phyloP scores from a whole-genome alignment of 345 rosid species.

The Acer negundo region DNA sequence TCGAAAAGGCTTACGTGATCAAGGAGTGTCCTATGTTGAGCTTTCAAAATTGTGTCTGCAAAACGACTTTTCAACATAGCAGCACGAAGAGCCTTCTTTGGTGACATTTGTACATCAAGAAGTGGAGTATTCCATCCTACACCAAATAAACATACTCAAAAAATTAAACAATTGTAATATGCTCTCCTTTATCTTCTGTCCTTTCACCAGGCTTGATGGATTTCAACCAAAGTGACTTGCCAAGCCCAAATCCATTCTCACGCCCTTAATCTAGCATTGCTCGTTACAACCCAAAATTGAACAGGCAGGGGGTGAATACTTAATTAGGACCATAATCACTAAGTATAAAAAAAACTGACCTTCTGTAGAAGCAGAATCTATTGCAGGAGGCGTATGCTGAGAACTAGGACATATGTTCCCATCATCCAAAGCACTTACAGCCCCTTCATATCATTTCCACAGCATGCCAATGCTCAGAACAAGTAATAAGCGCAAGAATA shows the following conservation, averaged over 20 bases:
- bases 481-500: slow-evolving; percentile 19
- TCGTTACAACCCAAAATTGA: background rate
- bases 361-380: slow-evolving; percentile 43
- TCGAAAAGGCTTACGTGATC: slow-evolving; percentile 47
- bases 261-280: background rate
- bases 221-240: background rate
- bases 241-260: background rate
- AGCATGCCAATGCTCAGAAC: slow-evolving; percentile 26
- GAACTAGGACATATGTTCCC: slow-evolving; percentile 50
- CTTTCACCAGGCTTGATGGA: background rate
- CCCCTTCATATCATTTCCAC: slow-evolving; percentile 46
- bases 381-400: slow-evolving; percentile 35
- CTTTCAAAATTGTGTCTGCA: slow-evolving; percentile 73
- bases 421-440: slow-evolving; percentile 61
- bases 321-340: background rate
- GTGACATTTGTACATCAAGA: slow-evolving; percentile 56
- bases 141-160: slow-evolving; percentile 12
- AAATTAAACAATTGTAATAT: background rate
- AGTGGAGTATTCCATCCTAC: slow-evolving; percentile 47
- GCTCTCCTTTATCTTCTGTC: background rate
- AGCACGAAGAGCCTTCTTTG: slow-evolving; percentile 80
- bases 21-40: slow-evolving; percentile 62
- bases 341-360: slow-evolving; percentile 39
- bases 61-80: slow-evolving; percentile 74
- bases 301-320: background rate